Percentiles rank a stretch among this genome's conserved stretches.
Conservation (phyloP, 176 grass and related monocot genomes). For the Eleusine coracana region DNA sequence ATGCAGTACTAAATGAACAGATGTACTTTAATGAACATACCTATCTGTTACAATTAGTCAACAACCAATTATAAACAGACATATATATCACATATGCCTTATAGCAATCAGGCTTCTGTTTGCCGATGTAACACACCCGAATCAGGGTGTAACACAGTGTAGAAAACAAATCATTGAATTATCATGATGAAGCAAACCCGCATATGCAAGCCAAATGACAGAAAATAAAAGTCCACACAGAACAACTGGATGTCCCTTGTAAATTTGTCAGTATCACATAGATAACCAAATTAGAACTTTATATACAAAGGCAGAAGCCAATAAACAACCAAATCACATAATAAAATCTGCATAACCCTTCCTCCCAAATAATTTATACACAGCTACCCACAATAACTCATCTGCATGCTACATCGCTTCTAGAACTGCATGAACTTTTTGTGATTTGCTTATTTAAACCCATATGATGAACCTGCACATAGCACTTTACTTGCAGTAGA, state of each 20-base stretch:
- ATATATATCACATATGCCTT: background rate
- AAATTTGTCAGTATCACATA: background rate
- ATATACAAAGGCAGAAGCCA: conserved; percentile 22
- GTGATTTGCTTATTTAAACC: conserved; percentile 4
- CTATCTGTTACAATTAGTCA: background rate
- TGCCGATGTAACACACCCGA: background rate
- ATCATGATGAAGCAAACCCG: conserved; percentile 3
- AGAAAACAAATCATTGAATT: background rate
- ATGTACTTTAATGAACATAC: conserved; percentile 5
- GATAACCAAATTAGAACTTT: conserved; percentile 19
- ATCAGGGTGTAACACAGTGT: background rate
- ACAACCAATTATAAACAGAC: background rate
- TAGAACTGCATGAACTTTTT: conserved; percentile 1
- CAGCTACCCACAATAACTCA: background rate
- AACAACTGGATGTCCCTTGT: background rate
- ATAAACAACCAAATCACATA: conserved; percentile 13
- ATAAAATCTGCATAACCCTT: background rate
- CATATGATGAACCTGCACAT: background rate
- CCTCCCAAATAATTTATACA: conserved; percentile 7
- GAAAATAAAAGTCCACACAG: conserved; percentile 19
- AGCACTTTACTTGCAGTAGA: background rate
- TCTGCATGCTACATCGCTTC: background rate
- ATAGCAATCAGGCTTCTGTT: background rate
- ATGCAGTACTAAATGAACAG: conserved; percentile 11
- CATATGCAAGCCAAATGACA: conserved; percentile 21